Evolutionary conservation across 2,329 filamentous ascomycete genomes (phyloP).

Genomic region (Botrytis fabae): DNA sequence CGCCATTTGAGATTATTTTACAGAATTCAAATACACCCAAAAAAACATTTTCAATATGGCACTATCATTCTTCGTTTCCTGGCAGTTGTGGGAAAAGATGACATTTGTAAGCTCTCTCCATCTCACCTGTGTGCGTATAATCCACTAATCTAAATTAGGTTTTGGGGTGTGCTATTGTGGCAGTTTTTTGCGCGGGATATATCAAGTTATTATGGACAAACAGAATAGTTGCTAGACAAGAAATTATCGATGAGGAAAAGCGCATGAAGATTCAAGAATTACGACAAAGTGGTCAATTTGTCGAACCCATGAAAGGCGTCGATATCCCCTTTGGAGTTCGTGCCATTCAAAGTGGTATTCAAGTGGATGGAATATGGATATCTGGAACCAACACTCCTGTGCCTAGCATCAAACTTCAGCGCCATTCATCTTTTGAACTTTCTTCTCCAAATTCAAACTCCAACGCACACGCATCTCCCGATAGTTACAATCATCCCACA

Average conservation of each 20-base stretch:
- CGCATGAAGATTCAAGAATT: conserved; percentile 54
- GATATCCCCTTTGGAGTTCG: conserved; percentile 84
- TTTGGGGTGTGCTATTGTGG: conserved; percentile 67
- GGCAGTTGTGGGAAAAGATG: conserved; percentile 87
- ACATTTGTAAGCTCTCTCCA: conserved; percentile 67
- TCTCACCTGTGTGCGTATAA: background rate
- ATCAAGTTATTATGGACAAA: conserved; percentile 66
- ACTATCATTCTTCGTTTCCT: conserved; percentile 62
- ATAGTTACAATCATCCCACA: conserved; percentile 2
- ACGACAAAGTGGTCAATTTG: conserved; percentile 51
- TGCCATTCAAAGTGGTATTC: conserved; percentile 78
- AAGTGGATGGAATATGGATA: conserved; percentile 84
- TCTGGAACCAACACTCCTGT: conserved; percentile 36
- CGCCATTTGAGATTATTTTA: background rate
- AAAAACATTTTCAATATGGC: conserved; percentile 28
- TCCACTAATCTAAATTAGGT: conserved; percentile 52
- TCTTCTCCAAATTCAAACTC: conserved; percentile 13
- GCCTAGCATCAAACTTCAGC: conserved; percentile 29
- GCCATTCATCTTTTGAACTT: conserved; percentile 26
- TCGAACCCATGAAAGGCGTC: conserved; percentile 44
- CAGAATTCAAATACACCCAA: background rate
- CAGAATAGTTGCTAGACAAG: conserved; percentile 55
- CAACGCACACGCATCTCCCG: conserved; percentile 16
- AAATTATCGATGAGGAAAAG: conserved; percentile 67
- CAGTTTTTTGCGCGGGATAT: conserved; percentile 68